These are phyloP conservation scores for Suillus weaverae DNA, from an alignment of 768 basidiomycete species.

Conservation along the genomic window DNA sequence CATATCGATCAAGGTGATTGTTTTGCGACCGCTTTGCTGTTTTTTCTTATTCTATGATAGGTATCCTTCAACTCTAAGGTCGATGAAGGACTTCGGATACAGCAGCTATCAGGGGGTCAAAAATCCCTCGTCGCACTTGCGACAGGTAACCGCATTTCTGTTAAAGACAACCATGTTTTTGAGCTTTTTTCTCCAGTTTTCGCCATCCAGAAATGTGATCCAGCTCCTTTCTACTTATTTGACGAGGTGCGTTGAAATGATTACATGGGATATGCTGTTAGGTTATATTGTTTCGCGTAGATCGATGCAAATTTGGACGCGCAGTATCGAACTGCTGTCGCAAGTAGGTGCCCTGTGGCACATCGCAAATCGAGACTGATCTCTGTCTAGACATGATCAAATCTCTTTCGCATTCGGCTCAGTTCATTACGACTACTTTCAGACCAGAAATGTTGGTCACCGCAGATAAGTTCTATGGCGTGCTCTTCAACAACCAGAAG, in stretches of 20 bases:
- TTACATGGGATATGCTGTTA: not conserved
- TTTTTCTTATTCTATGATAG: slow-evolving; percentile 36
- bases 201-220: slow-evolving; percentile 98
- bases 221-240: slow-evolving; percentile 99
- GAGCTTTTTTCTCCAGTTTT: slow-evolving; percentile 59
- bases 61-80: slow-evolving; percentile 99
- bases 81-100: slow-evolving; percentile 94
- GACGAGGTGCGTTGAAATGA: slow-evolving; percentile 66
- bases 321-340: slow-evolving; percentile 96
- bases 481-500: slow-evolving; percentile 94
- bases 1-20: slow-evolving; percentile 83
- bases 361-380: slow-evolving; percentile 20
- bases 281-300: slow-evolving; percentile 33
- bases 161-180: slow-evolving; percentile 1
- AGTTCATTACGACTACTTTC: slow-evolving; percentile 99
- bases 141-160: slow-evolving; percentile 51
- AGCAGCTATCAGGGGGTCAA: slow-evolving; percentile 96
- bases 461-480: slow-evolving; percentile 97
- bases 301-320: slow-evolving; percentile 98
- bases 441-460: slow-evolving; percentile 95
- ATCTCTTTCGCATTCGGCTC: slow-evolving; percentile 80
- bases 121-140: slow-evolving; percentile 96
- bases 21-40: not conserved
- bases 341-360: slow-evolving; percentile 56
- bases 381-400: slow-evolving; percentile 72